Percentiles rank a stretch among this genome's conserved stretches.
These are phyloP conservation scores for Oryza nivara DNA, from an alignment of 176 grass and related monocot genomes.

Conservation along the genomic window DNA sequence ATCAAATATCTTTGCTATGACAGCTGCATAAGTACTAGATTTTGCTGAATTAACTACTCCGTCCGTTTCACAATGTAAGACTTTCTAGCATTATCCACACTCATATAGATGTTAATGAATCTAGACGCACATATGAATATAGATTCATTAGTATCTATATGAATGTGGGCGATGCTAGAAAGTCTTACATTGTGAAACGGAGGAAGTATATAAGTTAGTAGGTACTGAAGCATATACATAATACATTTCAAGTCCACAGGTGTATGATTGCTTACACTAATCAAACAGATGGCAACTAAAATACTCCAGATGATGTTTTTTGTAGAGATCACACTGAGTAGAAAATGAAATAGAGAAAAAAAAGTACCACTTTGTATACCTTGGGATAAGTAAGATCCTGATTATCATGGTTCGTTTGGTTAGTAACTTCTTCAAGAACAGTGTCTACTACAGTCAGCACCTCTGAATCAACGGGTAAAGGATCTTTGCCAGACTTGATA, in stretches of 20 bases:
- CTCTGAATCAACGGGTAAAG: slow-evolving; percentile 37
- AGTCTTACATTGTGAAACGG: too few species aligned
- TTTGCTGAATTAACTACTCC: background rate
- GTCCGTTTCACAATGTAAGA: too few species aligned
- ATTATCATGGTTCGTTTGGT: slow-evolving; percentile 38
- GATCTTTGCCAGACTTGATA: slow-evolving; percentile 37
- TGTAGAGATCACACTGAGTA: slow-evolving; percentile 3
- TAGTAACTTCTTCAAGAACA: slow-evolving; percentile 56
- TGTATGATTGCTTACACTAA: background rate
- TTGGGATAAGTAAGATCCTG: slow-evolving; percentile 31
- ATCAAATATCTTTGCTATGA: background rate
- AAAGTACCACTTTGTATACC: slow-evolving; percentile 37
- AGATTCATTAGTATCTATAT: too few species aligned
- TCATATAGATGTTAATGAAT: too few species aligned
- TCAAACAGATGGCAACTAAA: background rate
- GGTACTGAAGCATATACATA: background rate
- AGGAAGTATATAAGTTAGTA: background rate
- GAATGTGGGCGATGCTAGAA: too few species aligned
- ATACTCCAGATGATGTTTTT: background rate
- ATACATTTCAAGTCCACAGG: background rate
- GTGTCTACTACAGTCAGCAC: slow-evolving; percentile 19
- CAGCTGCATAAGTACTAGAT: background rate
- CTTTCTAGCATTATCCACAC: too few species aligned
- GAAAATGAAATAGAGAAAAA: slow-evolving; percentile 24
- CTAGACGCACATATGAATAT: too few species aligned